phyloP scores from a whole-genome alignment of 176 grass and related monocot genomes.

The Hordeum vulgare region DNA sequence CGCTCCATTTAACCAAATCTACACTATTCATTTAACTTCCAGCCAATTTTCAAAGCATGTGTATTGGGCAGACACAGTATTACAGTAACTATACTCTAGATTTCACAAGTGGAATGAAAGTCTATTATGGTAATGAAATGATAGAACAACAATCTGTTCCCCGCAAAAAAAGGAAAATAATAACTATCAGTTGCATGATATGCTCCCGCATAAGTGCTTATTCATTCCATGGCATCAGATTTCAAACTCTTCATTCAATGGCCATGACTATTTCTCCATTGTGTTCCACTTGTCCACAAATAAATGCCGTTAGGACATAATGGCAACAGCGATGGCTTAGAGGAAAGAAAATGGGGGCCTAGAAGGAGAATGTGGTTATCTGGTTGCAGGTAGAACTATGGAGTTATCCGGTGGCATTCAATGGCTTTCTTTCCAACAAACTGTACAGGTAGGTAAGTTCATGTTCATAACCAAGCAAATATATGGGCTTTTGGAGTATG shows the following conservation, averaged over 20 bases:
- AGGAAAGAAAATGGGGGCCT: not conserved
- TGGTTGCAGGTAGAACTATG: not conserved
- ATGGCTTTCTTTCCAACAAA: not conserved
- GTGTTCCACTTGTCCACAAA: not conserved
- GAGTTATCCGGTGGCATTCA: not conserved
- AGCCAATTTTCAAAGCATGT: not conserved
- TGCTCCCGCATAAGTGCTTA: not conserved
- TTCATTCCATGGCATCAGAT: not conserved
- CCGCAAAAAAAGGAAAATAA: no score
- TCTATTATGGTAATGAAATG: not conserved
- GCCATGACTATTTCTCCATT: not conserved
- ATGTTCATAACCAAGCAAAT: not conserved
- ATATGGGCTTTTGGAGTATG: not conserved
- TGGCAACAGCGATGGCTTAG: not conserved
- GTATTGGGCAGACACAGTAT: not conserved
- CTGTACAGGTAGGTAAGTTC: not conserved
- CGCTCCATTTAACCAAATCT: not conserved
- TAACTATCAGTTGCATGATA: not conserved
- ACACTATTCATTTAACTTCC: conserved; percentile 2
- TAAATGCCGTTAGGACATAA: not conserved
- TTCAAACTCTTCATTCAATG: not conserved
- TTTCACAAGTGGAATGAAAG: not conserved
- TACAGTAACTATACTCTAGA: not conserved
- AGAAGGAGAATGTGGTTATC: not conserved
- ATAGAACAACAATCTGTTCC: not conserved